Base-by-base conservation (phyloP, 768 basidiomycete species). In the Kwoniella botswanensis region DNA sequence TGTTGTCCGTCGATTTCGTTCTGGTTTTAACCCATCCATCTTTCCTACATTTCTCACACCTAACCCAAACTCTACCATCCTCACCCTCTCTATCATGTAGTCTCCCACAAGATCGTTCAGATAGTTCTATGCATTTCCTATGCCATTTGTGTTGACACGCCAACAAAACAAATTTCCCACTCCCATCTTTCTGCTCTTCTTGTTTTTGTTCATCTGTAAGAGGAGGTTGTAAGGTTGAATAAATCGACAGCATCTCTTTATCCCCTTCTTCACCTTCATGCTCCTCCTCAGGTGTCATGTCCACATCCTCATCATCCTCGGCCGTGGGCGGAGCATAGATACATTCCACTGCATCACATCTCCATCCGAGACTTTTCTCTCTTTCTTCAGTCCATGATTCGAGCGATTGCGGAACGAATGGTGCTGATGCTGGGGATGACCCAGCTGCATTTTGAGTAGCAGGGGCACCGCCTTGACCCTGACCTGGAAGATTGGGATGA, bases 211-310 rank as follows among this genome's bases (percentile, higher is more conserved):
- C 18, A 11, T 17, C 18, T 60, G 41, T 43, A 22, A 59, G 17
- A n/a, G 42, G n/a, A 9, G 68, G 68, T 58, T 67, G 64, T 18
- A 61, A 17, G 89, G 90, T 21, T 88, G 94, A 61, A 94, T 96
- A 67, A 93, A 97, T 85, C 89, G 91, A 91, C 75, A 63, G 87
- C 85, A 71, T 68, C 56, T 69, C 63, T 62, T 71, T 70, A 24
- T 44, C 69, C 35, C 53, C 58, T 18, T 26, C 67, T 15, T 53
- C 60, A 22, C 65, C 68, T 24, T 22, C 22, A 17, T 52, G 64
- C 13, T 68, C 63, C 10, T 22, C 13, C 0, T 52, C 44, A 6
- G 63, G 35, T 35, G 6, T 61, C 42, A 60, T 29, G 7, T 74
- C 65, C 12, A 52, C 43, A 55, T 71, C 68, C 2, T 26, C 62